Evolutionary conservation across 257 asterid genomes (phyloP).

Genomic region (Haberlea rhodopensis): DNA sequence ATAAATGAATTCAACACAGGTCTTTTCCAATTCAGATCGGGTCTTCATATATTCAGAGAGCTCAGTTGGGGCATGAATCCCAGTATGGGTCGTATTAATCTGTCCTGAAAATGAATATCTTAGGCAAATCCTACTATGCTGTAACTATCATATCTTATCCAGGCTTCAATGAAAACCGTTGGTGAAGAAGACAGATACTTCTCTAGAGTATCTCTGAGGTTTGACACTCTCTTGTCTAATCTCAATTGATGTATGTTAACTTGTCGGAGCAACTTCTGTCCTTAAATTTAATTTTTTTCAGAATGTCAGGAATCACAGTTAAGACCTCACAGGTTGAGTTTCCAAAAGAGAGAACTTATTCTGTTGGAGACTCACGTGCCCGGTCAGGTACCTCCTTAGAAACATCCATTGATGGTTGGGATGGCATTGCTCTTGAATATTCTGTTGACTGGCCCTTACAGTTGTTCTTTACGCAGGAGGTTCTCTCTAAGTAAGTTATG

Average conservation of each 20-base stretch:
- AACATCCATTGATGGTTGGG: conserved; percentile 92
- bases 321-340: conserved; percentile 64
- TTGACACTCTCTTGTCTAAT: conserved; percentile 21
- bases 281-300: conserved; percentile 36
- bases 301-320: conserved; percentile 75
- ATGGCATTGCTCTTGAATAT: conserved; percentile 88
- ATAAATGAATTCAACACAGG: no score
- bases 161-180: conserved; percentile 95
- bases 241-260: conserved; percentile 14
- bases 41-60: background rate
- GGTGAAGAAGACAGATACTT: conserved; percentile 93
- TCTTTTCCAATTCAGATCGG: background rate
- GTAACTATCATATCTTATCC: conserved; percentile 32
- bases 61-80: background rate
- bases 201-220: conserved; percentile 85
- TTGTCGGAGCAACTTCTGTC: conserved; percentile 13
- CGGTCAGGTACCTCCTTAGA: conserved; percentile 59
- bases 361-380: conserved; percentile 59
- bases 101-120: conserved; percentile 20
- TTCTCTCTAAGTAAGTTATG: conserved; percentile 79
- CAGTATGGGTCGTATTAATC: background rate
- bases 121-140: conserved; percentile 26
- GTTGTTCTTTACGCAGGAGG: conserved; percentile 86
- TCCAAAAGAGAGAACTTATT: conserved; percentile 61
- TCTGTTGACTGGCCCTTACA: conserved; percentile 97